Evolutionary conservation across 345 rosid genomes (phyloP).

Genomic region (Euphorbia lathyris): DNA sequence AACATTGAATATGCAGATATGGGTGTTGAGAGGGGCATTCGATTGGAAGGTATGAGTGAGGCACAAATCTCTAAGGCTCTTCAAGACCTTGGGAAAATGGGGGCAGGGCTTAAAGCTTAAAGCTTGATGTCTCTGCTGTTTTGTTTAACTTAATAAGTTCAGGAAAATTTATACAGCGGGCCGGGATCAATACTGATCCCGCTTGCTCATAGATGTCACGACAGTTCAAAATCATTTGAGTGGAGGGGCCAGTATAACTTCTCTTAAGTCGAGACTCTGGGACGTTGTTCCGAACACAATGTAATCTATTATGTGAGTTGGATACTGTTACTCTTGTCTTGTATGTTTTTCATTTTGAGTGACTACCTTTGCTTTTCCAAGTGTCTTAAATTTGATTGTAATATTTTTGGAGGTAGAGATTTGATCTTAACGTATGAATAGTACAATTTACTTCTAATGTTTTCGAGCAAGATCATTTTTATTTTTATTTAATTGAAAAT

Average conservation of each 20-base stretch:
- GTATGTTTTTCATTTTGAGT: neutral
- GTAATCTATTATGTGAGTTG: neutral
- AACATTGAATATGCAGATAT: constrained; percentile 43
- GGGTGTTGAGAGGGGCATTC: constrained; percentile 67
- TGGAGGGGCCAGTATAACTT: too few relatives aligned
- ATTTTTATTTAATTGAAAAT: too few relatives aligned
- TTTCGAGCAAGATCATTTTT: too few relatives aligned
- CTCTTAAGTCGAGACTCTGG: constrained; percentile 19
- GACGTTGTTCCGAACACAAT: neutral
- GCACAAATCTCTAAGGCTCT: constrained; percentile 59
- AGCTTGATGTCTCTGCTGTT: constrained; percentile 24
- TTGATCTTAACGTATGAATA: too few relatives aligned
- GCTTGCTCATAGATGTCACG: too few relatives aligned
- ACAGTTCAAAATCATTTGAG: too few relatives aligned
- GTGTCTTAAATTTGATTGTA: too few relatives aligned
- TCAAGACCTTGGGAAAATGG: constrained; percentile 55
- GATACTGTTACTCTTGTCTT: neutral
- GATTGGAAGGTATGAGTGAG: constrained; percentile 56
- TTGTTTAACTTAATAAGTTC: constrained; percentile 4
- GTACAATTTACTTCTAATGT: too few relatives aligned
- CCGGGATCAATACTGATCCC: too few relatives aligned
- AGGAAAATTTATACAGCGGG: too few relatives aligned
- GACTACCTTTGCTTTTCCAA: too few relatives aligned
- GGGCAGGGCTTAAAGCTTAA: constrained; percentile 45
- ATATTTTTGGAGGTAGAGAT: too few relatives aligned